A percentile compares a stretch with the other conserved stretches of the same genome.
phyloP scores from a whole-genome alignment of 108 stramenopile species.

The Cafeteria roenbergensis region DNA sequence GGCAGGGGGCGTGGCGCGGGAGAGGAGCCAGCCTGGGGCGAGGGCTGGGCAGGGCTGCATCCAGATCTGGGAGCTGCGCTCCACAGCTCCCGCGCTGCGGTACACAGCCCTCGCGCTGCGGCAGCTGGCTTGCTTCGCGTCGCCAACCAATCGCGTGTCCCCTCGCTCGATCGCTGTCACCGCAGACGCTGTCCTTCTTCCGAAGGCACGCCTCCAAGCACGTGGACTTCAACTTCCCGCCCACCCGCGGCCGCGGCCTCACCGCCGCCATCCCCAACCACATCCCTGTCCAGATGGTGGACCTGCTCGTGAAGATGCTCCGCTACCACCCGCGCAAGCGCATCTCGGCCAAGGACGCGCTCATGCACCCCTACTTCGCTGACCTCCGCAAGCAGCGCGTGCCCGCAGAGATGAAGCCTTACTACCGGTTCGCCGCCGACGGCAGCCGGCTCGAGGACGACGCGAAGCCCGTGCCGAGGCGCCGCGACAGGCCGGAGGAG shows the following conservation, averaged over 20 bases:
- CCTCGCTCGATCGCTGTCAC: too few species aligned
- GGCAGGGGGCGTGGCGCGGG: too few species aligned
- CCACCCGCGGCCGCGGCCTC: conserved; percentile 52
- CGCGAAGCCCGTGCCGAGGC: neutral
- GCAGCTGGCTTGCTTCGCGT: conserved; percentile 19
- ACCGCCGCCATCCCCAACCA: conserved; percentile 45
- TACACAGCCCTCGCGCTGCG: too few species aligned
- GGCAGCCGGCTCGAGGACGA: neutral
- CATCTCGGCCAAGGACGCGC: conserved; percentile 43
- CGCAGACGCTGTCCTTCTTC: conserved; percentile 41
- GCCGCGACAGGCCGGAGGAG: neutral
- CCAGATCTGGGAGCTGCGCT: too few species aligned
- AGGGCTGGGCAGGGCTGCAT: too few species aligned
- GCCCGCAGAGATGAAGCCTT: neutral
- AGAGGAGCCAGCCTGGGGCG: too few species aligned
- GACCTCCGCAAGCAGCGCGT: conserved; percentile 33
- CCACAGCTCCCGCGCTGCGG: too few species aligned
- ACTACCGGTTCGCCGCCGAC: neutral
- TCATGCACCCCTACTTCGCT: conserved; percentile 58
- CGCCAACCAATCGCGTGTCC: too few species aligned
- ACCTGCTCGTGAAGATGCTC: conserved; percentile 49
- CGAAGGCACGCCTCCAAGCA: conserved; percentile 48
- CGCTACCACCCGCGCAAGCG: conserved; percentile 57
- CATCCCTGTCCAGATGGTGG: conserved; percentile 49
- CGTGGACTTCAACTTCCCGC: conserved; percentile 51